Evolutionary conservation across 805 yeast species (phyloP), one percentile per base, ranked within the genome.

Genomic region (Debaryomyces tyrocola): DNA sequence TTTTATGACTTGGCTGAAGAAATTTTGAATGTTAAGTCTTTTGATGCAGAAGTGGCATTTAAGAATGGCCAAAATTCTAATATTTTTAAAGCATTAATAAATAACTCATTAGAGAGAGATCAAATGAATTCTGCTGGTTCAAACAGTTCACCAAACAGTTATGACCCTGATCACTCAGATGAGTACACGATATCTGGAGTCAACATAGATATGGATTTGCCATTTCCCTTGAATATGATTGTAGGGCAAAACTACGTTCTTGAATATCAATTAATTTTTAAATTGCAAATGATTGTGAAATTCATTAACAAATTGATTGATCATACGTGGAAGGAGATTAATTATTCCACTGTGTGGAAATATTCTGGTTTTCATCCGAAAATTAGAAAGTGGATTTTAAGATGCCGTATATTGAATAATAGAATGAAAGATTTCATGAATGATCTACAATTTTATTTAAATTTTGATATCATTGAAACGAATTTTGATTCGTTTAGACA

Each of bases 191-290:
- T 85, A 1, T 71, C 82, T 40, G 76, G 77, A 42, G 61, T 85
- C 9, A 79, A 78, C 47, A 64, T 85, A 38, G 82, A 83, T 36
- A 49, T 84, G 6, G 64, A 75, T n/a, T 63, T 91, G 18, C 97
- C 97, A 3, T 94, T 89, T 60, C 99, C 99, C 0, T 66, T 90
- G 41, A 90, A 90, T 57, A 71, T 92, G 20, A 73, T 94, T 0
- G 68, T 90, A 0, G 82, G 87, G 14, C 79, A 83, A 45, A 85
- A 90, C 12, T 81, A 84, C 20, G 70, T 89, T 14, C 76, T 83
- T 41, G 89, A 94, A 51, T 90, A 85, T 59, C 96, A 92, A 61
- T 70, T 89, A 31, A 68, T 90, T 40, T 89, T 87, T 55, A 79
- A 97, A 51, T 83, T 87, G 52, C 69, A 87, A 33, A 63, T 84